These are phyloP conservation scores for Plectranthus barbatus DNA, from an alignment of 257 asterid genomes.

Conservation along the genomic window DNA sequence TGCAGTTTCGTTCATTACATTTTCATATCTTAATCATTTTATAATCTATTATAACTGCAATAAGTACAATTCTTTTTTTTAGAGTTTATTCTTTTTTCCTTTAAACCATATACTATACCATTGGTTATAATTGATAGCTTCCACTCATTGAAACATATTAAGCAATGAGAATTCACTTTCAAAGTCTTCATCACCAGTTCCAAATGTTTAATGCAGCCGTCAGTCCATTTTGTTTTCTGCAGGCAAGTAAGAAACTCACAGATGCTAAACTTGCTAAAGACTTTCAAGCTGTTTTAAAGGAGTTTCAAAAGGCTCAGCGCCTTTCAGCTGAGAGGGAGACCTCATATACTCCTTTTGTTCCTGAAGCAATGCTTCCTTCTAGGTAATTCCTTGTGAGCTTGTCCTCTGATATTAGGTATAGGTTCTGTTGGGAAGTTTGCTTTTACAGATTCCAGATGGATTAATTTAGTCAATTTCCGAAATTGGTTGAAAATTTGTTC, in stretches of 20 bases:
- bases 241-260: conserved; percentile 80
- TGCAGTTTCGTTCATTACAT: not conserved
- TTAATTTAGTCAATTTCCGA: not conserved
- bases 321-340: conserved; percentile 85
- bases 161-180: not conserved
- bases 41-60: not conserved
- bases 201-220: not conserved
- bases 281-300: conserved; percentile 83
- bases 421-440: not conserved
- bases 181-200: not conserved
- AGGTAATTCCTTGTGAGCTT: conserved; percentile 25
- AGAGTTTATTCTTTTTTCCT: not conserved
- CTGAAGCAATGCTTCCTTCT: conserved; percentile 50
- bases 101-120: not conserved
- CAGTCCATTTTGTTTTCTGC: conserved; percentile 18
- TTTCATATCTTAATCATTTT: not conserved
- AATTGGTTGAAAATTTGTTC: not conserved
- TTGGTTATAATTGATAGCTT: not conserved
- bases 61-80: not conserved
- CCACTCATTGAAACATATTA: no score
- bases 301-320: conserved; percentile 77
- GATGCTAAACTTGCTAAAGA: conserved; percentile 97
- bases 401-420: not conserved
- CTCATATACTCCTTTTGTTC: conserved; percentile 57
- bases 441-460: not conserved